These are phyloP conservation scores for Ustilaginoidea virens DNA, from an alignment of 2,329 filamentous ascomycete genomes.

Conservation along the genomic window DNA sequence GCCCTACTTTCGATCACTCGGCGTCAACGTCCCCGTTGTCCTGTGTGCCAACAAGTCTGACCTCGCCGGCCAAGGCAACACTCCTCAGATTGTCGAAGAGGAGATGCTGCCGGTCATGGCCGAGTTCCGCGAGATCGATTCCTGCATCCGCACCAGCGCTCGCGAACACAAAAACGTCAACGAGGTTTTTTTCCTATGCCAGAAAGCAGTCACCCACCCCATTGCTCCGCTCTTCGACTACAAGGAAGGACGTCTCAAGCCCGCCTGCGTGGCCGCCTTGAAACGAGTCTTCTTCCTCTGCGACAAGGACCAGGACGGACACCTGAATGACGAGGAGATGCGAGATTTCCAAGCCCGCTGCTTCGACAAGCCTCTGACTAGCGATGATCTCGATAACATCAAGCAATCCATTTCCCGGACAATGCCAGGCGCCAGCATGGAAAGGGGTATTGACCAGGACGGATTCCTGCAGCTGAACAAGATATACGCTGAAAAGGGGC, in stretches of 20 bases:
- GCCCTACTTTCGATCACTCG: conserved; percentile 90
- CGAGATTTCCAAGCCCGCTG: conserved; percentile 81
- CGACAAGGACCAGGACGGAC: conserved; percentile 91
- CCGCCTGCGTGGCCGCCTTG: conserved; percentile 71
- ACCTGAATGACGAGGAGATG: conserved; percentile 80
- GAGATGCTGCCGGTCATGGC: conserved; percentile 98
- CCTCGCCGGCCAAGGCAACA: conserved; percentile 55
- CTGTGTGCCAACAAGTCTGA: conserved; percentile 98
- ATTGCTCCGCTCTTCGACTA: conserved; percentile 95
- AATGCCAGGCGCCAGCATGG: conserved; percentile 44
- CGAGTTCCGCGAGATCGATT: conserved; percentile 97
- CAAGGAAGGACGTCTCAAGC: conserved; percentile 80
- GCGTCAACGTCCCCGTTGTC: conserved; percentile 97
- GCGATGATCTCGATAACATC: conserved; percentile 78
- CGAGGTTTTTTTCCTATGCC: conserved; percentile 92
- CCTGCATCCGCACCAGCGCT: conserved; percentile 87
- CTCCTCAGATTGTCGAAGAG: conserved; percentile 78
- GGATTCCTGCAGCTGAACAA: conserved; percentile 89
- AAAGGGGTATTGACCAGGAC: conserved; percentile 61
- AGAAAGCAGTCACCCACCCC: conserved; percentile 94
- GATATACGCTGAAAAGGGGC: conserved; percentile 90
- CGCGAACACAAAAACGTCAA: conserved; percentile 88
- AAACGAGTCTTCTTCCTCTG: conserved; percentile 89
- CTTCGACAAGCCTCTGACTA: conserved; percentile 73
- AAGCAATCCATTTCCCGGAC: conserved; percentile 69